Evolutionary conservation across 2,329 filamentous ascomycete species (phyloP).

Genomic region (Aspergillus pseudonomiae): DNA sequence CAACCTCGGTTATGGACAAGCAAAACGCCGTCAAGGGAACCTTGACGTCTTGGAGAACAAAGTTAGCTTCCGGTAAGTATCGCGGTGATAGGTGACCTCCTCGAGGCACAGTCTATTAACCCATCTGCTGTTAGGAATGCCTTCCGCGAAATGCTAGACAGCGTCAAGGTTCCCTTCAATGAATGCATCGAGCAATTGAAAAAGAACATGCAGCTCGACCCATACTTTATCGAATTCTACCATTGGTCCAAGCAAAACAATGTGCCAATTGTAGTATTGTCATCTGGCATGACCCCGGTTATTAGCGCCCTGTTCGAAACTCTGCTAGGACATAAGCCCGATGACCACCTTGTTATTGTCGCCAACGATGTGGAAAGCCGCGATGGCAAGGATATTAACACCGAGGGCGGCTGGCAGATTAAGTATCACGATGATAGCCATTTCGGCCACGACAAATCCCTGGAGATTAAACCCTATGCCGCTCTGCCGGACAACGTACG

Average conservation of each 20-base stretch:
- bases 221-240: conserved; percentile 85
- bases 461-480: conserved; percentile 83
- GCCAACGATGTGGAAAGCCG: conserved; percentile 75
- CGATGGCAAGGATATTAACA: conserved; percentile 73
- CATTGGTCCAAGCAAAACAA: conserved; percentile 78
- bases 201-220: conserved; percentile 85
- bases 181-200: conserved; percentile 79
- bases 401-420: conserved; percentile 84
- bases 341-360: conserved; percentile 77
- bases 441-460: conserved; percentile 96
- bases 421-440: conserved; percentile 83
- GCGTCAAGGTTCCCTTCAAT: conserved; percentile 75
- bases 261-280: conserved; percentile 88
- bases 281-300: conserved; percentile 88
- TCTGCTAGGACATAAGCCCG: conserved; percentile 76
- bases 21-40: conserved; percentile 73
- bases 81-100: neutral
- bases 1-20: conserved; percentile 80
- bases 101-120: conserved; percentile 10
- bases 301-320: conserved; percentile 81
- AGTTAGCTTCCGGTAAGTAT: conserved; percentile 67
- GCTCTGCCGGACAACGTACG: conserved; percentile 67
- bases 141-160: conserved; percentile 92
- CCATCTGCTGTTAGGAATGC: conserved; percentile 58
- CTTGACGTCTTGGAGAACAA: conserved; percentile 72